These are phyloP conservation scores for Periconia sp. DNA, from an alignment of 2,329 filamentous ascomycete species.

Conservation along the genomic window DNA sequence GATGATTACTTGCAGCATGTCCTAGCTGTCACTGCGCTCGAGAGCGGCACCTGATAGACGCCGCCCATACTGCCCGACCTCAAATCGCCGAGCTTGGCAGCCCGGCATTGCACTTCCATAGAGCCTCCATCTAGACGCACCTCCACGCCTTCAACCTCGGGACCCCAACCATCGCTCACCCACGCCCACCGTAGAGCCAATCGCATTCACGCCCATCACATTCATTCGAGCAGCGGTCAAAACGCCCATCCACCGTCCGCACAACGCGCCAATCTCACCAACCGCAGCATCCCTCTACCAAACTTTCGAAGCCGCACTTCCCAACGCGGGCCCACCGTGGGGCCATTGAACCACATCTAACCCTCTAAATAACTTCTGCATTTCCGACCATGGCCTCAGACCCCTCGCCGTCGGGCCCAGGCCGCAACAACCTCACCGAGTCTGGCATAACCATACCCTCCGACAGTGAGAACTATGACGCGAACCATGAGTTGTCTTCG, in stretches of 20 bases:
- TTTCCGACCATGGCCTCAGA: slow-evolving; percentile 21
- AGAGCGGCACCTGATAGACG: too few relatives aligned
- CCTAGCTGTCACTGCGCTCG: too few relatives aligned
- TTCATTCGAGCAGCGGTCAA: too few relatives aligned
- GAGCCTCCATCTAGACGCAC: slow-evolving; percentile 24
- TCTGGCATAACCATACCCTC: slow-evolving; percentile 80
- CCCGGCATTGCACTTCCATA: slow-evolving; percentile 12
- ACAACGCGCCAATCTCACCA: not conserved
- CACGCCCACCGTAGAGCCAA: not conserved
- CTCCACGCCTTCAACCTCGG: slow-evolving; percentile 17
- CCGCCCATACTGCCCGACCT: too few relatives aligned
- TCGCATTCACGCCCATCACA: too few relatives aligned
- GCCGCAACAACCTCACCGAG: slow-evolving; percentile 65
- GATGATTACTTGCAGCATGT: too few relatives aligned
- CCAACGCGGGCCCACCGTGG: slow-evolving; percentile 1
- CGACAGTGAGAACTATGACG: slow-evolving; percentile 83
- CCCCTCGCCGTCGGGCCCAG: slow-evolving; percentile 5
- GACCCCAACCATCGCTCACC: slow-evolving; percentile 6
- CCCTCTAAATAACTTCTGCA: not conserved
- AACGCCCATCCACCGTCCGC: not conserved
- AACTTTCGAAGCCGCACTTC: not conserved
- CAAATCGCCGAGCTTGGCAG: slow-evolving; percentile 16
- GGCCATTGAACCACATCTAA: slow-evolving; percentile 3
- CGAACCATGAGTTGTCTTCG: slow-evolving; percentile 64
- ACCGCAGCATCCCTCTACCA: slow-evolving; percentile 4